These are phyloP conservation scores for Petunia axillaris DNA, from an alignment of 257 asterid genomes.

Conservation along the genomic window DNA sequence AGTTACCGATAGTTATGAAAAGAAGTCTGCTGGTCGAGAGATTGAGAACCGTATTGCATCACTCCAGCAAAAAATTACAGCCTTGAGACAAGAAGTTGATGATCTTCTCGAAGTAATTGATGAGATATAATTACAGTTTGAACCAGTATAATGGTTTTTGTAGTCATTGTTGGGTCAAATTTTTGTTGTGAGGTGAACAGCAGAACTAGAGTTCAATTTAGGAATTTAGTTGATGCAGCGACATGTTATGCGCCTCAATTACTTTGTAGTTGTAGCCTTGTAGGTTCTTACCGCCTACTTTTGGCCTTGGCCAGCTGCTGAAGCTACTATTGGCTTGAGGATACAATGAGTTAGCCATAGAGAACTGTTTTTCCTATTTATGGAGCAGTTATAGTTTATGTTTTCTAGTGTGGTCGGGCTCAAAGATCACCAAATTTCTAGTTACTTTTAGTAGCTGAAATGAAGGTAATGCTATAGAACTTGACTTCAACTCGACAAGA, in stretches of 20 bases:
- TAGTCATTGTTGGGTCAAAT: slow-evolving; percentile 25
- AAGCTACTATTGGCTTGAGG: neutral
- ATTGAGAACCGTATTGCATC: slow-evolving; percentile 77
- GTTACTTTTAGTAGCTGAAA: neutral
- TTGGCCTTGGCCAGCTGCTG: slow-evolving; percentile 2
- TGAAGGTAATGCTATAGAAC: neutral
- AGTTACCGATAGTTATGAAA: slow-evolving; percentile 80
- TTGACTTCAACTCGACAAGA: too few relatives aligned
- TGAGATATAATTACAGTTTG: slow-evolving; percentile 58
- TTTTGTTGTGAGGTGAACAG: slow-evolving; percentile 36
- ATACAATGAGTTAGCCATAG: neutral
- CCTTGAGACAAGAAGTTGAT: slow-evolving; percentile 85
- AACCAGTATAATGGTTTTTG: slow-evolving; percentile 26
- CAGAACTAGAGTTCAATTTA: slow-evolving; percentile 7
- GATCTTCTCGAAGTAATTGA: slow-evolving; percentile 84
- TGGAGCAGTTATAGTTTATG: neutral
- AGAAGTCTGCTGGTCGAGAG: slow-evolving; percentile 76
- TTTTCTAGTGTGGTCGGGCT: neutral
- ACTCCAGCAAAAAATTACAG: slow-evolving; percentile 74
- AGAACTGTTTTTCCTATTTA: slow-evolving; percentile 5
- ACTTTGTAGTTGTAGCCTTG: slow-evolving; percentile 17
- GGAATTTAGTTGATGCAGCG: neutral
- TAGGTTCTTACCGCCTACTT: neutral
- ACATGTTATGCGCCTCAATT: neutral
- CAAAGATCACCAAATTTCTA: neutral